Conservation (phyloP, 805 yeast species). For the Lipomyces anomalus region DNA sequence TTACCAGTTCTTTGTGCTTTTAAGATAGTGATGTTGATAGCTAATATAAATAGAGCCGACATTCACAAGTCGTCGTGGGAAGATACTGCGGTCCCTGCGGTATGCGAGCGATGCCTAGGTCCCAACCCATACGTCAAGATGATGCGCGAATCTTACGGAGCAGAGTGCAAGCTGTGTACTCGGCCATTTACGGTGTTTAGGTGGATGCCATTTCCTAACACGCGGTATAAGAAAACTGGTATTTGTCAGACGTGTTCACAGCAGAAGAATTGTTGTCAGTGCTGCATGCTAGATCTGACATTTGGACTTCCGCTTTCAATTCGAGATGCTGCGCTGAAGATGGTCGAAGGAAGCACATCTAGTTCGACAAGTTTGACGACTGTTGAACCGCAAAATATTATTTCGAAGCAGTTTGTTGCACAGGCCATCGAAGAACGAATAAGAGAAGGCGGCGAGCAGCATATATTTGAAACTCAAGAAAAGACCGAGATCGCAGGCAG, state of each 20-base stretch:
- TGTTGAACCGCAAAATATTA: conserved; percentile 45
- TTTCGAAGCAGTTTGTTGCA: conserved; percentile 53
- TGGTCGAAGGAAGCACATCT: conserved; percentile 42
- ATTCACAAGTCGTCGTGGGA: conserved; percentile 33
- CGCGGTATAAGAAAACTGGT: conserved; percentile 48
- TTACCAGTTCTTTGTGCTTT: conserved; percentile 1
- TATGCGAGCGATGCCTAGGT: conserved; percentile 44
- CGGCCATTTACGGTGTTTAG: conserved; percentile 75
- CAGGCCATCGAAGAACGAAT: conserved; percentile 39
- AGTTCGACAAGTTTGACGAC: conserved; percentile 28
- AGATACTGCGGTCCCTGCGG: conserved; percentile 48
- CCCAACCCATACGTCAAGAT: conserved; percentile 58
- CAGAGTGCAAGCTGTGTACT: conserved; percentile 80
- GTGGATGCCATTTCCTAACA: conserved; percentile 53
- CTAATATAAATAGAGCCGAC: conserved; percentile 30
- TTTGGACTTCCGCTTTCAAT: conserved; percentile 74
- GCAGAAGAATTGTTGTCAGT: conserved; percentile 77
- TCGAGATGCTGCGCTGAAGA: conserved; percentile 71
- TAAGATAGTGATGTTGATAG: not conserved
- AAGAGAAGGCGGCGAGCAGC: conserved; percentile 26
- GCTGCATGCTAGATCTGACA: conserved; percentile 75
- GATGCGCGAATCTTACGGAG: conserved; percentile 64
- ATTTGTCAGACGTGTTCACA: conserved; percentile 78
- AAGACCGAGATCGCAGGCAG: conserved; percentile 41
- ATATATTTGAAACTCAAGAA: conserved; percentile 25